phyloP scores from a whole-genome alignment of 768 basidiomycete species.

The Amanita muscaria region DNA sequence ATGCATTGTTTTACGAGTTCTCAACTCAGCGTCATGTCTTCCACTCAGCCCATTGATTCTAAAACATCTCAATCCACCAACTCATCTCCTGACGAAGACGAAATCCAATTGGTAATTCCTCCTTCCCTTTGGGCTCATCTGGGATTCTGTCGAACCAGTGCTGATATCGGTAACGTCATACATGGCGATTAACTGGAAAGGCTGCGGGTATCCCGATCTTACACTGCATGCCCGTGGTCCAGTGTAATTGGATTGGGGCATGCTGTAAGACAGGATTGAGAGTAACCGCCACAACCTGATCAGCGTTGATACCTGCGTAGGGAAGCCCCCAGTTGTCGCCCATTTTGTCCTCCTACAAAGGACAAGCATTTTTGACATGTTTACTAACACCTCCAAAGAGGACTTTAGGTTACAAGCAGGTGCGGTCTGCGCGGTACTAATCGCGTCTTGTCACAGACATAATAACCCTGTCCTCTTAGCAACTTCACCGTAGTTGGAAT shows the following conservation, averaged over 20 bases:
- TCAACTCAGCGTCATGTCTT: slow-evolving; percentile 3
- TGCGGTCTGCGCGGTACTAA: too few relatives aligned
- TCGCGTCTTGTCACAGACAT: too few relatives aligned
- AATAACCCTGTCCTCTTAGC: slow-evolving; percentile 41
- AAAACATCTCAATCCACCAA: slow-evolving; percentile 20
- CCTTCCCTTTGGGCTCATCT: slow-evolving; percentile 17
- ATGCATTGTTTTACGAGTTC: too few relatives aligned
- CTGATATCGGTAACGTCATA: slow-evolving; percentile 65
- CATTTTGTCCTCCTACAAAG: slow-evolving; percentile 31
- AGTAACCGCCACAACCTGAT: slow-evolving; percentile 98
- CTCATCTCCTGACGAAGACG: slow-evolving; percentile 29
- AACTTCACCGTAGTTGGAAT: slow-evolving; percentile 82
- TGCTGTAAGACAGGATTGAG: slow-evolving; percentile 65
- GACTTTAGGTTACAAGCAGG: slow-evolving; percentile 76
- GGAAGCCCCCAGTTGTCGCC: slow-evolving; percentile 77
- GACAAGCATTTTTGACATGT: slow-evolving; percentile 21
- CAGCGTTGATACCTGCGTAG: slow-evolving; percentile 98
- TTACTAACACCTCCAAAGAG: slow-evolving; percentile 54
- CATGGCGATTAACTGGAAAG: slow-evolving; percentile 63
- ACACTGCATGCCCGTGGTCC: slow-evolving; percentile 9
- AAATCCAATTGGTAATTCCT: slow-evolving; percentile 38
- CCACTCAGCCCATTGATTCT: slow-evolving; percentile 16
- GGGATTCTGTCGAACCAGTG: slow-evolving; percentile 21
- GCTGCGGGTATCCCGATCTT: slow-evolving; percentile 84
- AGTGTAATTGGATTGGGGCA: slow-evolving; percentile 15